Conservation (phyloP, 2,329 filamentous ascomycete genomes). For the Aspergillus melleus region DNA sequence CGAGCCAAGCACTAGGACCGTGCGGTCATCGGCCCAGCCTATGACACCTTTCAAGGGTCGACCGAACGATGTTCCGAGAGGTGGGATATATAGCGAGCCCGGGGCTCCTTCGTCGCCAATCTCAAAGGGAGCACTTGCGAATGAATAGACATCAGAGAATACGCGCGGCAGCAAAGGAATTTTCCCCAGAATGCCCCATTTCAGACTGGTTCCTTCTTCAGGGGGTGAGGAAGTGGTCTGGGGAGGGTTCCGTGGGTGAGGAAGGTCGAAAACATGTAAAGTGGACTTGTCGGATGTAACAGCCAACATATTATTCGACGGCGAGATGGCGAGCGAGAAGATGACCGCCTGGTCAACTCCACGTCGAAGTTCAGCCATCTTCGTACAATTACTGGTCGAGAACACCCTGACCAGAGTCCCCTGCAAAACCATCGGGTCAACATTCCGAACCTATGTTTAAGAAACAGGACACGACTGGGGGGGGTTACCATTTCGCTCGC, state of each 20-base stretch:
- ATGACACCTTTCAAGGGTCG: slow-evolving; percentile 77
- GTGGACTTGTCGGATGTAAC: slow-evolving; percentile 97
- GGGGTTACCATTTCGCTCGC: slow-evolving; percentile 72
- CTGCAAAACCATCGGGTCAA: slow-evolving; percentile 36
- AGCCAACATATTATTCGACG: slow-evolving; percentile 74
- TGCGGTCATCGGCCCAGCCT: slow-evolving; percentile 77
- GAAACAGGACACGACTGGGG: background rate
- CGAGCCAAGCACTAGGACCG: slow-evolving; percentile 73
- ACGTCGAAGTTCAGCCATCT: slow-evolving; percentile 79
- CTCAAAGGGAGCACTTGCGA: slow-evolving; percentile 77
- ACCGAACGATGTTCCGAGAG: slow-evolving; percentile 54
- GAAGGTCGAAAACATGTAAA: slow-evolving; percentile 88
- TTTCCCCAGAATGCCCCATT: slow-evolving; percentile 83
- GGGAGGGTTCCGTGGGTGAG: slow-evolving; percentile 43
- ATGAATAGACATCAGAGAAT: slow-evolving; percentile 88
- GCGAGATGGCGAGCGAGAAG: slow-evolving; percentile 85
- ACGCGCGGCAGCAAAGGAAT: slow-evolving; percentile 81
- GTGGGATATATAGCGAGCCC: slow-evolving; percentile 45
- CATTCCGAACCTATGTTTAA: slow-evolving; percentile 11
- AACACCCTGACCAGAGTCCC: slow-evolving; percentile 89
- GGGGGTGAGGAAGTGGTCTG: slow-evolving; percentile 33
- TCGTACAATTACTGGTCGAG: slow-evolving; percentile 75
- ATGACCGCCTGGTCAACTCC: slow-evolving; percentile 87
- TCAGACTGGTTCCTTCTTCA: slow-evolving; percentile 60
- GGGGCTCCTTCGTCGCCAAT: slow-evolving; percentile 69